Conservation (phyloP, 306 rosid genomes). For the Erythrophleum fordii region DNA sequence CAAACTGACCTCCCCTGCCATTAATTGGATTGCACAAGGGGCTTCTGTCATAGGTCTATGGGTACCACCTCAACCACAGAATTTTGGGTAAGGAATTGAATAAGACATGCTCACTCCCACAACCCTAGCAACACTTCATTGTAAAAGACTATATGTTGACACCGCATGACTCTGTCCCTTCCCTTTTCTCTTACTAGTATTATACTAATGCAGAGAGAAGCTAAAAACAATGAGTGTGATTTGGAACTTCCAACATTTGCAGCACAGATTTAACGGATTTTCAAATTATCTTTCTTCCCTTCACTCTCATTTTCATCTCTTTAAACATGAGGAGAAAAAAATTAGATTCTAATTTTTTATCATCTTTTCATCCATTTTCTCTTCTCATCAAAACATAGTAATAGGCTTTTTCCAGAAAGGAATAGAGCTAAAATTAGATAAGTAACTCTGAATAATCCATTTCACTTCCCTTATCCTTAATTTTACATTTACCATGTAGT, state of each 20-base stretch:
- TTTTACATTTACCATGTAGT: background rate
- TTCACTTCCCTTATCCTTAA: background rate
- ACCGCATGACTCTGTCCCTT: background rate
- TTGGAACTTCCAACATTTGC: background rate
- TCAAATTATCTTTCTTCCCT: background rate
- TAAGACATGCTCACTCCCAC: background rate
- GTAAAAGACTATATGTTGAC: background rate
- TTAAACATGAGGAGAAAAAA: background rate
- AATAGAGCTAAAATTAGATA: constrained; percentile 7
- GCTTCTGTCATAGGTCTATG: background rate
- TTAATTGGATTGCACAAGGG: background rate
- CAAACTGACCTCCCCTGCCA: background rate
- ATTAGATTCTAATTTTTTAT: background rate
- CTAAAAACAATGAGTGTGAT: background rate
- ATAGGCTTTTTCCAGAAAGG: background rate
- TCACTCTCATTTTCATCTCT: background rate
- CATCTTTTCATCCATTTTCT: background rate
- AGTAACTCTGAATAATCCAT: background rate
- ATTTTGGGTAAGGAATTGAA: background rate
- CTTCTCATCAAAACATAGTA: background rate
- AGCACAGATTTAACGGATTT: background rate
- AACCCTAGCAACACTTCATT: background rate
- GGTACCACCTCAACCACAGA: background rate
- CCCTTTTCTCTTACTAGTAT: background rate
- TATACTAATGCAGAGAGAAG: background rate